phyloP scores from a whole-genome alignment of 768 basidiomycete species.

The Amylocystis lapponica region DNA sequence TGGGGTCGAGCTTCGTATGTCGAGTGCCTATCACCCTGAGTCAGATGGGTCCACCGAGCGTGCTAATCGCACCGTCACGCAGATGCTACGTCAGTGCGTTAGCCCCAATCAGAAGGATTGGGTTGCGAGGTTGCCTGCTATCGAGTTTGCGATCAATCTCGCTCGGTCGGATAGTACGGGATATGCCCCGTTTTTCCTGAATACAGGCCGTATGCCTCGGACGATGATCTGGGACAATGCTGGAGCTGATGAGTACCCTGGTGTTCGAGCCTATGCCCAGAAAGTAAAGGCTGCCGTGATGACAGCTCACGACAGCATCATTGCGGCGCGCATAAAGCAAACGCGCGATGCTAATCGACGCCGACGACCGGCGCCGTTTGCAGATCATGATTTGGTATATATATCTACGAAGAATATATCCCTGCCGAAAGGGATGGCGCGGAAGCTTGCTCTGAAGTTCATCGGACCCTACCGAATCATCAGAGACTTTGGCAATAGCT shows the following conservation, averaged over 20 bases:
- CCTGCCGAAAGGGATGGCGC: slow-evolving; percentile 26
- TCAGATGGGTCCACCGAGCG: slow-evolving; percentile 24
- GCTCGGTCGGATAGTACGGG: slow-evolving; percentile 27
- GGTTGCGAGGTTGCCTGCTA: slow-evolving; percentile 24
- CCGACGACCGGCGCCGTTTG: slow-evolving; percentile 11
- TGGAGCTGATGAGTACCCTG: slow-evolving; percentile 11
- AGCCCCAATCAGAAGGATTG: slow-evolving; percentile 21
- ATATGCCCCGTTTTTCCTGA: slow-evolving; percentile 30
- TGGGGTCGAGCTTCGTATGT: slow-evolving; percentile 18
- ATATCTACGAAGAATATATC: slow-evolving; percentile 33
- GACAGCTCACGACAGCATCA: slow-evolving; percentile 33
- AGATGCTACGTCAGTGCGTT: slow-evolving; percentile 12
- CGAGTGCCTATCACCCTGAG: slow-evolving; percentile 26
- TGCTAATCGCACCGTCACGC: slow-evolving; percentile 13
- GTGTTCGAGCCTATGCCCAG: slow-evolving; percentile 21
- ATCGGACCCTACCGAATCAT: slow-evolving; percentile 34
- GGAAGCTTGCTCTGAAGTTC: slow-evolving; percentile 32
- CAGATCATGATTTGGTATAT: slow-evolving; percentile 27
- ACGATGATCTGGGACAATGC: slow-evolving; percentile 24
- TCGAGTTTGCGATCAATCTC: slow-evolving; percentile 35
- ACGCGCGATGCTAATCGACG: slow-evolving; percentile 25
- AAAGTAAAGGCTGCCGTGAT: slow-evolving; percentile 20
- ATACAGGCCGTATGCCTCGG: slow-evolving; percentile 14
- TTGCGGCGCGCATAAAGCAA: slow-evolving; percentile 27
- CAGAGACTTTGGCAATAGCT: slow-evolving; percentile 11